Percentiles rank a stretch among this genome's conserved stretches.
Conservation (phyloP, 1,284 basidiomycete species). For the Sporisorium exsertum region DNA sequence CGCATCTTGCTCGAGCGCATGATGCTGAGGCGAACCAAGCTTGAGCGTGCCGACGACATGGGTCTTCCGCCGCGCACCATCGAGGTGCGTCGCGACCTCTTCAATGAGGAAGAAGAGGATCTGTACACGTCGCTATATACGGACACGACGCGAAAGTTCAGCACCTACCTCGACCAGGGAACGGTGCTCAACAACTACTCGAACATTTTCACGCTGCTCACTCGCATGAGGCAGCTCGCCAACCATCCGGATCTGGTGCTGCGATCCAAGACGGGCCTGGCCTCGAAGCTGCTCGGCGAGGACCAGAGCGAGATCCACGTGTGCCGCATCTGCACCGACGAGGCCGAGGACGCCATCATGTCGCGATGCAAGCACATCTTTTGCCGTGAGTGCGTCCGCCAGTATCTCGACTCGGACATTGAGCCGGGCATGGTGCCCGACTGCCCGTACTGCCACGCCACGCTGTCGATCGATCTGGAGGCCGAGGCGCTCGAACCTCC, state of each 20-base stretch:
- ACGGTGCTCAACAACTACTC: constrained; percentile 75
- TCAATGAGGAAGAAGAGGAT: constrained; percentile 96
- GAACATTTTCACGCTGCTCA: constrained; percentile 71
- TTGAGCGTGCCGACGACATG: constrained; percentile 96
- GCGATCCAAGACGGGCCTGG: constrained; percentile 77
- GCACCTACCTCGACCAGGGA: constrained; percentile 88
- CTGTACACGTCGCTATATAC: constrained; percentile 92
- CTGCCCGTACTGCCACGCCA: constrained; percentile 94
- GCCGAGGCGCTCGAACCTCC: constrained; percentile 87
- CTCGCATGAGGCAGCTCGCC: constrained; percentile 69
- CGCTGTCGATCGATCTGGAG: constrained; percentile 93
- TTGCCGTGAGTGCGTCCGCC: constrained; percentile 93
- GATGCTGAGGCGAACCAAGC: constrained; percentile 84
- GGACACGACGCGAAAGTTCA: constrained; percentile 90
- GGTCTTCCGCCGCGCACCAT: constrained; percentile 95
- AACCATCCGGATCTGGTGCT: constrained; percentile 87
- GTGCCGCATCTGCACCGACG: constrained; percentile 94
- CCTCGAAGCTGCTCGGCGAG: constrained; percentile 59
- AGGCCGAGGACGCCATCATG: constrained; percentile 93
- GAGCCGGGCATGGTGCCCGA: constrained; percentile 76
- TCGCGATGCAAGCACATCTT: constrained; percentile 85
- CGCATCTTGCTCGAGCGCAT: constrained; percentile 85
- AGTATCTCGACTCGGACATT: constrained; percentile 82
- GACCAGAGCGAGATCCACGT: constrained; percentile 67
- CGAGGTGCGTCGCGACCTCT: constrained; percentile 88